phyloP scores from a whole-genome alignment of 1,284 basidiomycete species.

The Cryptococcus hybrid region DNA sequence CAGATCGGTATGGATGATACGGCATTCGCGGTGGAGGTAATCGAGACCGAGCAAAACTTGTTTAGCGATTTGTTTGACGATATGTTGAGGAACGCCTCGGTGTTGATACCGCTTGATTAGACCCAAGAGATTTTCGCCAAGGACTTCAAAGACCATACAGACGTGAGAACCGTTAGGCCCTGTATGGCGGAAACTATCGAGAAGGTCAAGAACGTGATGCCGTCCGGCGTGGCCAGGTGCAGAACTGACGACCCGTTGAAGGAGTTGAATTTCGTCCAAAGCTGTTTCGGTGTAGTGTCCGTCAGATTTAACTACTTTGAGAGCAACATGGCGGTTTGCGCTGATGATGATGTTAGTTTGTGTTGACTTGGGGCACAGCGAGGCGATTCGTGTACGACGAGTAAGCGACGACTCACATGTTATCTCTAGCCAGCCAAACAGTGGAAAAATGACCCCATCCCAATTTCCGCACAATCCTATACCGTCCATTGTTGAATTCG shows the following conservation, averaged over 20 bases:
- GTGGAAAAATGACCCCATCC: conserved; percentile 98
- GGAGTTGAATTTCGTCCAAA: conserved; percentile 96
- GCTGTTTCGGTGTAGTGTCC: conserved; percentile 97
- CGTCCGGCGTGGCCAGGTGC: conserved; percentile 60
- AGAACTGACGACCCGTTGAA: conserved; percentile 90
- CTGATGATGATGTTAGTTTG: conserved; percentile 51
- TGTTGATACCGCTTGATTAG: conserved; percentile 90
- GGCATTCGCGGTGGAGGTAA: conserved; percentile 96
- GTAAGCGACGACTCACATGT: conserved; percentile 60
- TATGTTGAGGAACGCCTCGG: conserved; percentile 82
- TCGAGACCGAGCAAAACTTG: conserved; percentile 93
- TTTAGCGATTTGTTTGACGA: conserved; percentile 96
- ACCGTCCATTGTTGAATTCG: conserved; percentile 81
- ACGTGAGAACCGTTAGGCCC: conserved; percentile 97
- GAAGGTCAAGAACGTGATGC: conserved; percentile 80
- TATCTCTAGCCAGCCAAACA: conserved; percentile 86
- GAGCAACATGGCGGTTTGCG: conserved; percentile 90
- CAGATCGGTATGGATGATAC: conserved; percentile 92
- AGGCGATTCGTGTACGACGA: neutral
- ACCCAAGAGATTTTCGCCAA: conserved; percentile 96
- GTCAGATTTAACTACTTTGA: conserved; percentile 99
- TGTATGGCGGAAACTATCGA: conserved; percentile 95
- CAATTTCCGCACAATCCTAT: conserved; percentile 89
- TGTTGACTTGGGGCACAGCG: neutral
- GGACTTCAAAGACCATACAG: conserved; percentile 99